phyloP scores from a whole-genome alignment of 768 basidiomycete genomes.

The Neoboletus magnificus region DNA sequence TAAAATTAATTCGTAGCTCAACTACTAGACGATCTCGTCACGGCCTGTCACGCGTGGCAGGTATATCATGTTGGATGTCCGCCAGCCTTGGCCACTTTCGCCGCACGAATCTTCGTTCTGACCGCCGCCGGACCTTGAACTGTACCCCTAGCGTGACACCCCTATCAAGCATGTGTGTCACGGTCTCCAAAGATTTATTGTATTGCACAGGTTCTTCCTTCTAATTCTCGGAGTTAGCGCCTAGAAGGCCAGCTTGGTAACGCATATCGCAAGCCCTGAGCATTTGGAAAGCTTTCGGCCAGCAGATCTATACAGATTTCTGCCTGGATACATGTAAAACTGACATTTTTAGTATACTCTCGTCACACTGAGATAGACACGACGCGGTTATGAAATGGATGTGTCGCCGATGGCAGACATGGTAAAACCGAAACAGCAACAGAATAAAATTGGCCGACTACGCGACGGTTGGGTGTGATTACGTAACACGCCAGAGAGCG shows the following conservation, averaged over 20 bases:
- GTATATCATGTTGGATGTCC: not conserved
- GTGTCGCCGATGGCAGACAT: slow-evolving; percentile 6
- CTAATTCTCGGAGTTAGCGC: not conserved
- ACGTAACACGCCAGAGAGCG: slow-evolving; percentile 20
- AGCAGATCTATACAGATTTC: not conserved
- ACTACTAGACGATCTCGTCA: not conserved
- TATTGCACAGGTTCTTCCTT: not conserved
- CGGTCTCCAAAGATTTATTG: not conserved
- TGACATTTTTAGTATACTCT: not conserved
- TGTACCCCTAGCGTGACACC: not conserved
- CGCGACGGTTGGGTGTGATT: slow-evolving; percentile 19
- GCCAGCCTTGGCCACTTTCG: not conserved
- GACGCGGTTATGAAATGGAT: slow-evolving; percentile 10
- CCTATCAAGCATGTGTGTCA: not conserved
- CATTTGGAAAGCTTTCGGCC: too few species aligned
- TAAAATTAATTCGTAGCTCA: not conserved
- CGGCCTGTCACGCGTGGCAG: not conserved
- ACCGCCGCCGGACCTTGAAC: not conserved
- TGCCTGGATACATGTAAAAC: not conserved
- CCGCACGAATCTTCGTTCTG: not conserved
- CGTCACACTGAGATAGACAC: too few species aligned
- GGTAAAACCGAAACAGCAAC: slow-evolving; percentile 1
- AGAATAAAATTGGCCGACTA: not conserved
- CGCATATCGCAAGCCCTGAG: not conserved
- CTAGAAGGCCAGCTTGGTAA: not conserved